Conservation (phyloP, 768 basidiomycete genomes). For the Favolaschia claudopus region DNA sequence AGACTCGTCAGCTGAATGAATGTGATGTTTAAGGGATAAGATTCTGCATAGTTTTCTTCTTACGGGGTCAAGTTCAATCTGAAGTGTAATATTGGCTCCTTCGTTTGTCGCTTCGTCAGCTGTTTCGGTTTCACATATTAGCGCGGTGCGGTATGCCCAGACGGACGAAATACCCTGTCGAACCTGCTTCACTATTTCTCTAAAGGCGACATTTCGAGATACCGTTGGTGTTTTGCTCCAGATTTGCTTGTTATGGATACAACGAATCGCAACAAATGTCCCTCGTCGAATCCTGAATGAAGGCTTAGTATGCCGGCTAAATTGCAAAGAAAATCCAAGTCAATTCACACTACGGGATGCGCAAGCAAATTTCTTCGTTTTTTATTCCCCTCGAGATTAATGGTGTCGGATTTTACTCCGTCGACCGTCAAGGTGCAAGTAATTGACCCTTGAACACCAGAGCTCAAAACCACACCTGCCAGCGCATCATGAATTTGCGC, state of each 20-base stretch:
- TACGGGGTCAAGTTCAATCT: too few relatives aligned
- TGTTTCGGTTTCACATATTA: not conserved
- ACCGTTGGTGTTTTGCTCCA: not conserved
- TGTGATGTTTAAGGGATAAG: too few relatives aligned
- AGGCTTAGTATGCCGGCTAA: not conserved
- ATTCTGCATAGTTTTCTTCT: too few relatives aligned
- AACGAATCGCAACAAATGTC: not conserved
- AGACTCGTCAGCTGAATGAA: too few relatives aligned
- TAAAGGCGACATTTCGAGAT: not conserved
- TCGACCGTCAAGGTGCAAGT: slow-evolving; percentile 2
- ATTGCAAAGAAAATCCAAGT: not conserved
- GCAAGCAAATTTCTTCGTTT: not conserved
- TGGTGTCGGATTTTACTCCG: not conserved
- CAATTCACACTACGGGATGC: not conserved
- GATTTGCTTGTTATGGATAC: not conserved
- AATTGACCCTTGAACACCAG: not conserved
- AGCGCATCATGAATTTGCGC: not conserved
- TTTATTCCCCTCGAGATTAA: not conserved
- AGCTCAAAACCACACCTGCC: slow-evolving; percentile 13
- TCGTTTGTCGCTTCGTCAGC: too few relatives aligned
- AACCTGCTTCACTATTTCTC: not conserved
- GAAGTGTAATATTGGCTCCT: too few relatives aligned
- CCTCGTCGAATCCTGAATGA: not conserved
- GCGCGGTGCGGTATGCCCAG: not conserved
- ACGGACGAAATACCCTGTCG: not conserved